phyloP scores from a whole-genome alignment of 371 early-diverging fungal species.

The Ordospora colligata region DNA sequence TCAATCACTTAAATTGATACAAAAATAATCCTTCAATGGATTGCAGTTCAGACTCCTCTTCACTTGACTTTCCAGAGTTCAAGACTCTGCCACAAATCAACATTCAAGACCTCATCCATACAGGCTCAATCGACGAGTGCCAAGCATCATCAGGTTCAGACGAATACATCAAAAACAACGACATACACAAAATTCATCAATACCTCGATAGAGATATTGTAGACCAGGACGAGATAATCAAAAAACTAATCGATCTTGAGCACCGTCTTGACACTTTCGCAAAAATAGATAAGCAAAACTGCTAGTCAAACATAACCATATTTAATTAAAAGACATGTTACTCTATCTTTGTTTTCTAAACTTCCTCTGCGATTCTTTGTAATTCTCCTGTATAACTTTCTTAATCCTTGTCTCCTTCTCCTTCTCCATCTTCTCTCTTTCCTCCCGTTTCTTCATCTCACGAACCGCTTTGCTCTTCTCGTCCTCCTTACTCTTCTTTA shows the following conservation, averaged over 20 bases:
- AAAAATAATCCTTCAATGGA: slow-evolving; percentile 30
- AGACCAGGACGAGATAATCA: slow-evolving; percentile 16
- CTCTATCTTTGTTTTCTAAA: background rate
- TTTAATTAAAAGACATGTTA: slow-evolving; percentile 7
- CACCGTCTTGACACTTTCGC: slow-evolving; percentile 15
- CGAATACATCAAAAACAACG: slow-evolving; percentile 11
- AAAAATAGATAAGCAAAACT: slow-evolving; percentile 7
- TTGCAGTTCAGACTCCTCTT: background rate
- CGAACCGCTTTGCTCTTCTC: slow-evolving; percentile 17
- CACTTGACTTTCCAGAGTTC: slow-evolving; percentile 14
- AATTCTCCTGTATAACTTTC: slow-evolving; percentile 17
- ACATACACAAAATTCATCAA: slow-evolving; percentile 52
- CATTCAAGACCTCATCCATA: background rate
- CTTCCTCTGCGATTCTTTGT: slow-evolving; percentile 4
- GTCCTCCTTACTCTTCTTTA: slow-evolving; percentile 26
- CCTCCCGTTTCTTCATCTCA: slow-evolving; percentile 8
- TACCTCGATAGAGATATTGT: slow-evolving; percentile 49
- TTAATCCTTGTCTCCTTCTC: slow-evolving; percentile 27
- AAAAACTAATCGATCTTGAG: slow-evolving; percentile 30
- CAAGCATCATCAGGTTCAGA: slow-evolving; percentile 12
- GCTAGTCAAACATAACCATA: slow-evolving; percentile 11
- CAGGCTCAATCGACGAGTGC: background rate
- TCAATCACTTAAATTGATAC: background rate
- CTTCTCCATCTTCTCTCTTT: slow-evolving; percentile 16
- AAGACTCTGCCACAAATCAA: background rate